phyloP scores from a whole-genome alignment of 208 protist genomes.

The Willaertia magna region DNA sequence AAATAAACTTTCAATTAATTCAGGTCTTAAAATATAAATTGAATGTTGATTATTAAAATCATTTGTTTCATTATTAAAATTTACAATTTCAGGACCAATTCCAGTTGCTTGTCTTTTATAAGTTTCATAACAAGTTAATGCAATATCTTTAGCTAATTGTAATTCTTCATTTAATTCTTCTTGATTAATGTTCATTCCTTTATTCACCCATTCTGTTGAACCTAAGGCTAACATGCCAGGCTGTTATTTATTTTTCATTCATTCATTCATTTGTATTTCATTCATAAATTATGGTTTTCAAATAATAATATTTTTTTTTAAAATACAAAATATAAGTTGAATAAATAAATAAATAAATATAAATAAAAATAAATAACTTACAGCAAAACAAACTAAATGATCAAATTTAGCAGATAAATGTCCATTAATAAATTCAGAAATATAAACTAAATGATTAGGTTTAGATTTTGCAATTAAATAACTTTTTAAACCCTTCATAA shows the following conservation, averaged over 20 bases:
- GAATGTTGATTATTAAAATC: background rate
- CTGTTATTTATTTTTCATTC: no score
- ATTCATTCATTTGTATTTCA: no score
- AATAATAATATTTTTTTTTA: background rate
- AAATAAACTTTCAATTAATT: conserved; percentile 56
- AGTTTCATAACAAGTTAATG: conserved; percentile 38
- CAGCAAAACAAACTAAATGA: conserved; percentile 12
- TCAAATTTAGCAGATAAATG: background rate
- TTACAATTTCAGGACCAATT: conserved; percentile 34
- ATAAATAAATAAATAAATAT: background rate
- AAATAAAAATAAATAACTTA: background rate
- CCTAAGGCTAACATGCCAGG: background rate
- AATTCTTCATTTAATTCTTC: conserved; percentile 2
- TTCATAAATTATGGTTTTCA: no score
- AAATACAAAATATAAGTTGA: background rate
- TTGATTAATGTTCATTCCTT: background rate
- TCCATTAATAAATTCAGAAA: background rate
- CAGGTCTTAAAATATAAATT: conserved; percentile 39
- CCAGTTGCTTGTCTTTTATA: conserved; percentile 36
- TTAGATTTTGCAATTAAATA: background rate
- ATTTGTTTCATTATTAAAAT: background rate
- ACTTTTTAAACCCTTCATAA: background rate
- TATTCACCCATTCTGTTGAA: background rate
- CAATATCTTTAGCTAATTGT: conserved; percentile 25
- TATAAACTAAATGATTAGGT: background rate